A percentile compares a stretch with the other conserved stretches of the same genome.
Conservation (phyloP, 2,329 filamentous ascomycete species). For the Aspergillus sclerotialis region DNA sequence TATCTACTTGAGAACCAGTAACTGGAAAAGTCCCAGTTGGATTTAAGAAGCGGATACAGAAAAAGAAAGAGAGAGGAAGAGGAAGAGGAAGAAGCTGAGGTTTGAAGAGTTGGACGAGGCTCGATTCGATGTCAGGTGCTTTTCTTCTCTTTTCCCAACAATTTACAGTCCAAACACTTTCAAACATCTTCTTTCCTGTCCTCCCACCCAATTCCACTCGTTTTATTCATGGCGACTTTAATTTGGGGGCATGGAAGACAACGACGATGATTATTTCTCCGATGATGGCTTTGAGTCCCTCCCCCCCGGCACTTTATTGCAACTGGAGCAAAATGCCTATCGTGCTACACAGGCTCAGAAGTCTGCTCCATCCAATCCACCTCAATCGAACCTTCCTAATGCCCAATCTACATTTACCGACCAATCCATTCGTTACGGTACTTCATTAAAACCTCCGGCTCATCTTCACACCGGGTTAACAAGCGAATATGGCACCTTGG, state of each 20-base stretch:
- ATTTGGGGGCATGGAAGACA: conserved; percentile 39
- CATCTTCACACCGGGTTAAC: conserved; percentile 28
- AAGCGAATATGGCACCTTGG: conserved; percentile 35
- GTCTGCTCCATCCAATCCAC: conserved; percentile 9
- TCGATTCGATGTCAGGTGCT: conserved; percentile 5
- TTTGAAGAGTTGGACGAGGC: conserved; percentile 5
- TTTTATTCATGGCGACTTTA: conserved; percentile 27
- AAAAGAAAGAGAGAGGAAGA: conserved; percentile 3
- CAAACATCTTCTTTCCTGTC: too few species aligned
- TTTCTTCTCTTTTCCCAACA: conserved; percentile 2
- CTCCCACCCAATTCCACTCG: neutral
- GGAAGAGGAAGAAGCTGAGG: conserved; percentile 9
- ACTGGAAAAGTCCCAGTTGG: too few species aligned
- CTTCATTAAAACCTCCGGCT: conserved; percentile 19
- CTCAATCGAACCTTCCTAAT: neutral
- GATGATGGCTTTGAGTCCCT: conserved; percentile 41
- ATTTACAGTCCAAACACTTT: neutral
- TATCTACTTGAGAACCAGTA: too few species aligned
- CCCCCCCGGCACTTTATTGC: conserved; percentile 34
- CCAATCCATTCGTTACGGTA: conserved; percentile 6
- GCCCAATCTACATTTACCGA: neutral
- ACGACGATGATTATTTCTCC: conserved; percentile 42
- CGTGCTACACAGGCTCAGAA: conserved; percentile 34
- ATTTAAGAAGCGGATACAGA: conserved; percentile 2
- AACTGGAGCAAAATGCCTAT: conserved; percentile 41